Conservation (phyloP, 805 yeast genomes). For the Ogataea zsoltii region DNA sequence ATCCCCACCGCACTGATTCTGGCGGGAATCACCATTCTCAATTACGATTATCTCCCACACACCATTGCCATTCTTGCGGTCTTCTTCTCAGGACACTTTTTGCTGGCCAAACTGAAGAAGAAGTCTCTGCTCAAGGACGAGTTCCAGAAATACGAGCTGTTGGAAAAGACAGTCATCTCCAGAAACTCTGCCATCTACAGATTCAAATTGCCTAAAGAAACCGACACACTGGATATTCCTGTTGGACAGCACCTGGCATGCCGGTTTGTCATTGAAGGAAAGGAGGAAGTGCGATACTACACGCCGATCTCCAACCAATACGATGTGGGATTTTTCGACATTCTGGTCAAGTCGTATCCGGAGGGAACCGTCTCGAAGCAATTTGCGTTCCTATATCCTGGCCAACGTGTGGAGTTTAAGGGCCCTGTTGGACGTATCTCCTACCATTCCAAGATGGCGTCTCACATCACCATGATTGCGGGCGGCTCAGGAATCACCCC, state of each 20-base stretch:
- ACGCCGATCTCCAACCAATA: conserved; percentile 73
- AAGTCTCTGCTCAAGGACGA: conserved; percentile 48
- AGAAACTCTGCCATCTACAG: conserved; percentile 74
- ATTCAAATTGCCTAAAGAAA: conserved; percentile 60
- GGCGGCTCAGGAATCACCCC: conserved; percentile 94
- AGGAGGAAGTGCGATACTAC: conserved; percentile 63
- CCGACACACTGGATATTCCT: conserved; percentile 65
- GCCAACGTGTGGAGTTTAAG: conserved; percentile 66
- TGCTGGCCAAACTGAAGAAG: conserved; percentile 36
- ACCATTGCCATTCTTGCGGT: conserved; percentile 41
- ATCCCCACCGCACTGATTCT: conserved; percentile 65
- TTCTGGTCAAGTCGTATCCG: conserved; percentile 72
- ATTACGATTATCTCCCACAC: conserved; percentile 49
- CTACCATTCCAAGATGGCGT: conserved; percentile 57
- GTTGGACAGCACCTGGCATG: conserved; percentile 77
- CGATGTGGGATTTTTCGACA: conserved; percentile 74
- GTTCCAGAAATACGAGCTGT: conserved; percentile 68
- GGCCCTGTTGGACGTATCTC: conserved; percentile 80
- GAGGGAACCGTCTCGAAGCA: conserved; percentile 68
- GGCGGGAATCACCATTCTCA: conserved; percentile 59
- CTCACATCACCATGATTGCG: conserved; percentile 67
- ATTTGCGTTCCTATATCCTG: conserved; percentile 64
- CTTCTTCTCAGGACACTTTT: conserved; percentile 37
- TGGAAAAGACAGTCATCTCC: conserved; percentile 72
- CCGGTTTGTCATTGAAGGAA: conserved; percentile 45